Conservation (phyloP, 345 rosid genomes). For the Mallotus nudiflorus region DNA sequence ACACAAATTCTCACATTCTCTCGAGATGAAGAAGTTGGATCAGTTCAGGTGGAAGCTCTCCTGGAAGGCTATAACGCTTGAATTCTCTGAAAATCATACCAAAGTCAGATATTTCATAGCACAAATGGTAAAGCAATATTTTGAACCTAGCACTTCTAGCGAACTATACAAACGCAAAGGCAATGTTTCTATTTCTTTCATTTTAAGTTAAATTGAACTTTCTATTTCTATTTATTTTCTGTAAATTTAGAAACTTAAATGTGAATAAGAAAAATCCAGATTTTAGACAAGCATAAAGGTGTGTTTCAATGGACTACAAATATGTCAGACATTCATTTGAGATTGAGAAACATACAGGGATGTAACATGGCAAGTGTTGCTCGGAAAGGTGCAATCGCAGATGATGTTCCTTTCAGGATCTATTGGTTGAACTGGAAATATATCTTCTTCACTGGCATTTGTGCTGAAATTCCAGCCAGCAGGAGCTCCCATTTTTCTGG, state of each 20-base stretch:
- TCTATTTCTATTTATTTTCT: too few species aligned
- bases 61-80: constrained; percentile 56
- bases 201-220: too few species aligned
- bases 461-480: constrained; percentile 51
- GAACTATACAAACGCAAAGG: too few species aligned
- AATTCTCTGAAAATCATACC: constrained; percentile 40
- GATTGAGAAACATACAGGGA: constrained; percentile 14
- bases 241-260: too few species aligned
- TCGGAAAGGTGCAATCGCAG: constrained; percentile 40
- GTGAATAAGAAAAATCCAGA: too few species aligned
- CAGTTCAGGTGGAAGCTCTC: constrained; percentile 56
- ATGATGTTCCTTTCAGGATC: constrained; percentile 35
- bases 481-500: constrained; percentile 42
- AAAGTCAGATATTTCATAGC: not conserved
- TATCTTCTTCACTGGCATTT: constrained; percentile 29
- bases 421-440: constrained; percentile 32
- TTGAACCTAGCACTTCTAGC: too few species aligned
- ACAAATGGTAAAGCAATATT: not conserved
- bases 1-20: constrained; percentile 40
- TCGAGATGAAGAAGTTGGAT: constrained; percentile 47
- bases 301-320: too few species aligned
- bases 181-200: too few species aligned
- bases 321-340: not conserved
- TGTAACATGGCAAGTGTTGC: constrained; percentile 21
- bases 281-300: too few species aligned